Evolutionary conservation across 2,329 filamentous ascomycete genomes (phyloP).

Genomic region (Didymella arachidicola): DNA sequence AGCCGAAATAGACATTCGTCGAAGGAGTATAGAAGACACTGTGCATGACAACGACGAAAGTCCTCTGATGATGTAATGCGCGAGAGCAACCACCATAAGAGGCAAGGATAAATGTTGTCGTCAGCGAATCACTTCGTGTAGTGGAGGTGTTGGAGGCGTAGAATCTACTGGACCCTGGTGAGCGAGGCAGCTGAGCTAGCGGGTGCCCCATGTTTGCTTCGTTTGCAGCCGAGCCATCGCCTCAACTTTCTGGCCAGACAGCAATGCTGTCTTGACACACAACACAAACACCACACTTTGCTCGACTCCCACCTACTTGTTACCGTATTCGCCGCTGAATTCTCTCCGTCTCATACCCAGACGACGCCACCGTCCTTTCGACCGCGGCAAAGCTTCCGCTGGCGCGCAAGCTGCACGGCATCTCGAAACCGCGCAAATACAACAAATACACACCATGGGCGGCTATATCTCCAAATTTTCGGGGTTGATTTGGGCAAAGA

Average conservation of each 20-base stretch:
- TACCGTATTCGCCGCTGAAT: neutral
- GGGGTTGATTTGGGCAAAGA: slow-evolving; percentile 75
- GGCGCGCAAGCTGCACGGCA: slow-evolving; percentile 26
- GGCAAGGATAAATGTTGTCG: neutral
- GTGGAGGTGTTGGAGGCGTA: neutral
- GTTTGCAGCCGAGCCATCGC: slow-evolving; percentile 33
- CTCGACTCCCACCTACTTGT: neutral
- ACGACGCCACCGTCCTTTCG: neutral
- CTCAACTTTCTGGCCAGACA: slow-evolving; percentile 38
- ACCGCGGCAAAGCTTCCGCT: slow-evolving; percentile 1
- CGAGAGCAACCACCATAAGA: too few species aligned
- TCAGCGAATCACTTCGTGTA: neutral
- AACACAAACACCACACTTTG: slow-evolving; percentile 9
- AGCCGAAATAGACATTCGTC: too few species aligned
- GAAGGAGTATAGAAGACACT: too few species aligned
- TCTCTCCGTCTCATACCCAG: neutral
- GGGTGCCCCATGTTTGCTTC: slow-evolving; percentile 28
- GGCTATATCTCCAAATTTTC: slow-evolving; percentile 44
- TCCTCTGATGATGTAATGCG: too few species aligned
- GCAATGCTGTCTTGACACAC: slow-evolving; percentile 26
- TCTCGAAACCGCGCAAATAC: slow-evolving; percentile 21
- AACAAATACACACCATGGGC: slow-evolving; percentile 40
- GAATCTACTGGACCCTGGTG: neutral
- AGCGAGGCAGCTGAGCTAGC: neutral
- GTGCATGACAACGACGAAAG: too few species aligned